Evolutionary conservation across 495 filamentous ascomycete species (phyloP).

Genomic region (Bathelium albidoporum): DNA sequence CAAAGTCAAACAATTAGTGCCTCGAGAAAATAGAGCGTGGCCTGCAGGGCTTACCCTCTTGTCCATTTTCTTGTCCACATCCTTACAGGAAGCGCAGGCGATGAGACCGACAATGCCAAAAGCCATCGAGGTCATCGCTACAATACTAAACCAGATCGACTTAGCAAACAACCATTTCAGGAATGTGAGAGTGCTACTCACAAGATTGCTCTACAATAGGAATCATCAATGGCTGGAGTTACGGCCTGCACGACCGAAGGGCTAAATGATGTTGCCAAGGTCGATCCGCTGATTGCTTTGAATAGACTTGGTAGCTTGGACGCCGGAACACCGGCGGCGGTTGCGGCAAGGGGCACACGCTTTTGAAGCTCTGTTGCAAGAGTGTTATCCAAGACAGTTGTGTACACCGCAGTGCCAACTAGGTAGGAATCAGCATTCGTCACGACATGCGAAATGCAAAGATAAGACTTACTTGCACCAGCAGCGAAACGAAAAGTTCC

Average conservation of each 20-base stretch:
- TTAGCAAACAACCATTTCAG: not conserved
- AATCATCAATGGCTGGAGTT: not conserved
- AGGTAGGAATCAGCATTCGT: not conserved
- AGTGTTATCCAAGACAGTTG: not conserved
- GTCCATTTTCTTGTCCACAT: conserved; percentile 5
- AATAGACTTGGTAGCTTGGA: not conserved
- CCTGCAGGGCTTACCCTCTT: not conserved
- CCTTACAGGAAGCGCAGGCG: conserved; percentile 1
- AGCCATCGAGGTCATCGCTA: conserved; percentile 3
- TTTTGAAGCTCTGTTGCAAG: not conserved
- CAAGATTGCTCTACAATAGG: conserved; percentile 1
- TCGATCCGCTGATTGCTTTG: not conserved
- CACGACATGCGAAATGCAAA: not conserved
- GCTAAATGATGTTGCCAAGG: not conserved
- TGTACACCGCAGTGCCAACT: not conserved
- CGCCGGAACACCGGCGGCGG: not conserved
- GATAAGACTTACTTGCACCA: conserved; percentile 15
- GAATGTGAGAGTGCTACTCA: not conserved
- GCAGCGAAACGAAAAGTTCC: conserved; percentile 28
- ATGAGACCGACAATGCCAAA: conserved; percentile 5
- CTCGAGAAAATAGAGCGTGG: no score
- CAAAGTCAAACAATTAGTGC: not conserved
- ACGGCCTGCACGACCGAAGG: not conserved
- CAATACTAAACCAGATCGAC: not conserved
- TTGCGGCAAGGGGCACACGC: not conserved